These are phyloP conservation scores for Chytriomyces hyalinus DNA, from an alignment of 192 early-diverging fungal species.

Conservation along the genomic window DNA sequence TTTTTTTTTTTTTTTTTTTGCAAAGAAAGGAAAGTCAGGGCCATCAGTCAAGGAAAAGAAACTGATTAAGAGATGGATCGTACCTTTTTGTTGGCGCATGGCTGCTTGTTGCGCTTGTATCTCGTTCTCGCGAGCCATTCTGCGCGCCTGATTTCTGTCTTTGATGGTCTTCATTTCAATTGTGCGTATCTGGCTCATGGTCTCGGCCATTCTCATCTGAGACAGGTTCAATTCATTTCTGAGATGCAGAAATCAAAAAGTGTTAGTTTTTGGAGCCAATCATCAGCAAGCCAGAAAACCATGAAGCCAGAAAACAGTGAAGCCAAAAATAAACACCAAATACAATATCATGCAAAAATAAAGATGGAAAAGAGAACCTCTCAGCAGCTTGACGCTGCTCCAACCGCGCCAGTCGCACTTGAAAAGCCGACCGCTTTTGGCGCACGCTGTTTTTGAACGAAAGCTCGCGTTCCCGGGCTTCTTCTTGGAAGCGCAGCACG, in stretches of 20 bases:
- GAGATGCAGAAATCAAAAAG: not conserved
- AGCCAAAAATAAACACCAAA: not conserved
- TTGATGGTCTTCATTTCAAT: conserved; percentile 39
- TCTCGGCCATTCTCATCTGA: conserved; percentile 29
- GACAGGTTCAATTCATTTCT: conserved; percentile 34
- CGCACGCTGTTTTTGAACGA: conserved; percentile 28
- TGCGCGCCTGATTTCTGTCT: conserved; percentile 31
- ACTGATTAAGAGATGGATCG: not conserved
- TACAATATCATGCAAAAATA: not conserved
- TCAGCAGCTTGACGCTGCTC: conserved; percentile 36
- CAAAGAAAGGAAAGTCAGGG: too few species aligned
- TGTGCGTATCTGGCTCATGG: conserved; percentile 32
- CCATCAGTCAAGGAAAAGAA: not conserved
- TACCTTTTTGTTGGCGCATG: conserved; percentile 43
- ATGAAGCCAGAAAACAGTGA: not conserved
- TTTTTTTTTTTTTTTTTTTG: not conserved
- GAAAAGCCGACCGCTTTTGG: conserved; percentile 36
- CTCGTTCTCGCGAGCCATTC: conserved; percentile 38
- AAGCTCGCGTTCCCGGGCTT: conserved; percentile 31
- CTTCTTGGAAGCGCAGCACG: conserved; percentile 34
- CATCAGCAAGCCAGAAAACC: not conserved
- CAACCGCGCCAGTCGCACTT: conserved; percentile 20
- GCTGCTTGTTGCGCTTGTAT: conserved; percentile 25
- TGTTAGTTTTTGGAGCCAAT: not conserved
- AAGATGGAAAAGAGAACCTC: conserved; percentile 17